Conservation (phyloP, 495 filamentous ascomycete genomes). For the Aspergillus sclerotiicarbonarius region DNA sequence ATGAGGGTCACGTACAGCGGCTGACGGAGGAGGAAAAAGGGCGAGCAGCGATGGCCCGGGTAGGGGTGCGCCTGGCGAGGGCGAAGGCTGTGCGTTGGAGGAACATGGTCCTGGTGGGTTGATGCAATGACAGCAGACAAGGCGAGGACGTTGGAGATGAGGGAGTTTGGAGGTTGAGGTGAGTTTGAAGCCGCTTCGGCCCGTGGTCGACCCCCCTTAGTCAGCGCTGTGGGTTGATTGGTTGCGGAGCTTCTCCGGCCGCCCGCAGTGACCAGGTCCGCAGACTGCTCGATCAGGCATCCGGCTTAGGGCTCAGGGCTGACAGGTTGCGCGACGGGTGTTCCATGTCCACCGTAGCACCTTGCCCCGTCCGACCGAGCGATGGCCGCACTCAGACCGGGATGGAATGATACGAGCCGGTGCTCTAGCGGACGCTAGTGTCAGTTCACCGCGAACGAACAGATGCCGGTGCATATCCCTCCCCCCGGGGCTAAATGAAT, state of each 20-base stretch:
- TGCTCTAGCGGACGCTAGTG: slow-evolving; percentile 2
- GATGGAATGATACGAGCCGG: neutral
- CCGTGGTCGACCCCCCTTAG: slow-evolving; percentile 35
- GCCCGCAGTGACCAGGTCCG: slow-evolving; percentile 17
- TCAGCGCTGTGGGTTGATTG: slow-evolving; percentile 36
- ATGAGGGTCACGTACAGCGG: slow-evolving; percentile 44
- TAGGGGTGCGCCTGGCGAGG: slow-evolving; percentile 67
- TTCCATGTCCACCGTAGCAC: neutral
- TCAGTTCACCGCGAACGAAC: neutral
- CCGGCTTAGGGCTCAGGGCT: slow-evolving; percentile 32
- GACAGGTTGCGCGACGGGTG: neutral
- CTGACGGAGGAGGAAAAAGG: slow-evolving; percentile 48
- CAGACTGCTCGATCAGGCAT: slow-evolving; percentile 26
- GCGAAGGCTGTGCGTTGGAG: slow-evolving; percentile 75
- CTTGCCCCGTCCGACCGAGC: neutral
- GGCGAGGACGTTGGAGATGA: slow-evolving; percentile 27
- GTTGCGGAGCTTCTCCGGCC: slow-evolving; percentile 28
- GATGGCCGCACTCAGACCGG: neutral
- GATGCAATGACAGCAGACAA: slow-evolving; percentile 22
- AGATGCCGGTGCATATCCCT: slow-evolving; percentile 10
- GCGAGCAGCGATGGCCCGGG: slow-evolving; percentile 52
- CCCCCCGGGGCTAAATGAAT: slow-evolving; percentile 9
- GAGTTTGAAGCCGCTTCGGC: slow-evolving; percentile 50
- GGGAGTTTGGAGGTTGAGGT: slow-evolving; percentile 44
- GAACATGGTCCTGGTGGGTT: slow-evolving; percentile 62